These are phyloP conservation scores for Metahyphopichia silvanorum DNA, from an alignment of 805 yeast species.

Conservation along the genomic window DNA sequence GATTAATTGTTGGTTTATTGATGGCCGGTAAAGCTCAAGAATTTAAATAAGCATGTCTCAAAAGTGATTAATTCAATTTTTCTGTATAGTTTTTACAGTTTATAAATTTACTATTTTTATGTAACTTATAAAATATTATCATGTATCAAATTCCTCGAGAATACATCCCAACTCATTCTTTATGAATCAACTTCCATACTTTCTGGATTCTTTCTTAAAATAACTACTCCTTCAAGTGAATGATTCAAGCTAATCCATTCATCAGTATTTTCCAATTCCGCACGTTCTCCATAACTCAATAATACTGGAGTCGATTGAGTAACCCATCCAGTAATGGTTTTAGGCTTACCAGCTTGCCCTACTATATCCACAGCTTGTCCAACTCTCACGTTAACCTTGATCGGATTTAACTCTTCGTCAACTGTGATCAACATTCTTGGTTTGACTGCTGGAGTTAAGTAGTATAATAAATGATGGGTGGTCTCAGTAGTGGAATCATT, in stretches of 20 bases:
- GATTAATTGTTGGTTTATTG: conserved; percentile 91
- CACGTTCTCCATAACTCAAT: conserved; percentile 90
- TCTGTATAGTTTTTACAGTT: conserved; percentile 1
- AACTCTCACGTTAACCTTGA: conserved; percentile 94
- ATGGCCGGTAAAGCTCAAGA: conserved; percentile 97
- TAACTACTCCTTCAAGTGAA: conserved; percentile 89
- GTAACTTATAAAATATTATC: no score
- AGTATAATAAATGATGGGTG: conserved; percentile 76
- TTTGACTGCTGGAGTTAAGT: conserved; percentile 81
- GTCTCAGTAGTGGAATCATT: conserved; percentile 49
- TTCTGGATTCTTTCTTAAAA: conserved; percentile 87
- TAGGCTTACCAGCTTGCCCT: conserved; percentile 99
- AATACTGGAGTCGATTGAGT: conserved; percentile 97
- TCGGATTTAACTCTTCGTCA: conserved; percentile 84
- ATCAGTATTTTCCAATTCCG: conserved; percentile 86
- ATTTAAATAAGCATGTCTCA: conserved; percentile 48
- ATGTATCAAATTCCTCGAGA: no score
- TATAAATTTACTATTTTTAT: background rate
- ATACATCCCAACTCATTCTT: no score
- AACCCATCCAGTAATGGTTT: conserved; percentile 99
- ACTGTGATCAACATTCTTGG: conserved; percentile 93
- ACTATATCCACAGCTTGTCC: conserved; percentile 99
- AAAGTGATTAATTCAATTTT: background rate
- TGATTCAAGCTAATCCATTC: conserved; percentile 82
- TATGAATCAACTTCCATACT: conserved; percentile 57